Evolutionary conservation across 106 monocot species (phyloP).

Genomic region (Amphibolis antarctica): DNA sequence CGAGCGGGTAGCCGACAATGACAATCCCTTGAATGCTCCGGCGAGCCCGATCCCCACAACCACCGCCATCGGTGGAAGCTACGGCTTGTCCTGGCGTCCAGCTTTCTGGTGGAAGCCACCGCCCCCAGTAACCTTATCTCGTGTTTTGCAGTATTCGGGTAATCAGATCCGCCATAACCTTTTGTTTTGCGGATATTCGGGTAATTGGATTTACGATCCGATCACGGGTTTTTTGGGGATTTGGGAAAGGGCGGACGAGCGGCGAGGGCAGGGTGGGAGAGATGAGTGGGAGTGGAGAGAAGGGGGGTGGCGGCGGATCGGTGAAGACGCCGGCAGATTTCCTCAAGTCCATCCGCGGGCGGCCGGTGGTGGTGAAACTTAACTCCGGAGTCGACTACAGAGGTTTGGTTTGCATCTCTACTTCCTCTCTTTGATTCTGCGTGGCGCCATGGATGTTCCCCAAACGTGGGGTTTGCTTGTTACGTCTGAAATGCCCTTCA

Average conservation of each 20-base stretch:
- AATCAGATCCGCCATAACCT: too few relatives aligned
- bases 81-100: too few relatives aligned
- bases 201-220: neutral
- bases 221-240: neutral
- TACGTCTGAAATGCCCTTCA: too few relatives aligned
- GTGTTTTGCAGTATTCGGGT: neutral
- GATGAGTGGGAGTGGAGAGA: conserved; percentile 20
- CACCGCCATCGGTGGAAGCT: conserved; percentile 5
- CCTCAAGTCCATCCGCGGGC: conserved; percentile 88
- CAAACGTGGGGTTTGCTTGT: too few relatives aligned
- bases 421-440: neutral
- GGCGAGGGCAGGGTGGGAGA: neutral
- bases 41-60: conserved; percentile 33
- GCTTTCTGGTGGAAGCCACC: neutral
- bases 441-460: too few relatives aligned
- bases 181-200: neutral
- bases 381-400: conserved; percentile 97
- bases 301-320: conserved; percentile 38
- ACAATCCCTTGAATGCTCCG: conserved; percentile 42
- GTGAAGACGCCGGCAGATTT: conserved; percentile 92
- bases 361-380: conserved; percentile 95
- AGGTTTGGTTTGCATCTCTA: conserved; percentile 24
- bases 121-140: neutral
- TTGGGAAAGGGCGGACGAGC: neutral
- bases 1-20: conserved; percentile 6